phyloP scores from a whole-genome alignment of 169 alveolate genomes.

The Plasmodium relictum region DNA sequence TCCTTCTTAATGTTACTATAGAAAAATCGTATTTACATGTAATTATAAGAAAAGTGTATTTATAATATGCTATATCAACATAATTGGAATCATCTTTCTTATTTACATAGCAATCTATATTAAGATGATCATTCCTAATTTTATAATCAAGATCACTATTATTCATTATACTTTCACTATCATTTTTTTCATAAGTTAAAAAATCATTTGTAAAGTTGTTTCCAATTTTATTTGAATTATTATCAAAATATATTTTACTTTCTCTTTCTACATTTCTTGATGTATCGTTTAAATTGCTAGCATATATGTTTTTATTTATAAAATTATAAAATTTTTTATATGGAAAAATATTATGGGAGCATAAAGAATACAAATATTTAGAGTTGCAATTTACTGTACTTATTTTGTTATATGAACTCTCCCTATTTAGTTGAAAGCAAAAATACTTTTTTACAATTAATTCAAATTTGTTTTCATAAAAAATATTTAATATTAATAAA shows the following conservation, averaged over 20 bases:
- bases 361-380: conserved; percentile 21
- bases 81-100: background rate
- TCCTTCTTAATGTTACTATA: conserved; percentile 21
- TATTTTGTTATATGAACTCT: conserved; percentile 10
- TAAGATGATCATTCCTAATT: background rate
- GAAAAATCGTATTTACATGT: conserved; percentile 36
- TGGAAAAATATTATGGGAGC: background rate
- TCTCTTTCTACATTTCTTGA: background rate
- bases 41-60: conserved; percentile 24
- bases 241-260: background rate
- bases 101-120: background rate
- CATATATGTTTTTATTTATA: background rate
- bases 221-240: background rate
- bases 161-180: background rate
- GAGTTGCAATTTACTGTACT: conserved; percentile 27
- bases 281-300: background rate
- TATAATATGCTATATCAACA: background rate
- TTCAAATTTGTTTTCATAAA: conserved; percentile 17
- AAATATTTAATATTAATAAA: background rate
- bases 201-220: background rate
- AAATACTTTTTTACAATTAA: conserved; percentile 21
- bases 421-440: conserved; percentile 29
- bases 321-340: background rate
- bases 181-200: background rate
- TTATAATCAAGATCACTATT: background rate